A percentile compares a stretch with the other conserved stretches of the same genome.
phyloP scores from a whole-genome alignment of 352 stramenopile species.

The Globisporangium polare region DNA sequence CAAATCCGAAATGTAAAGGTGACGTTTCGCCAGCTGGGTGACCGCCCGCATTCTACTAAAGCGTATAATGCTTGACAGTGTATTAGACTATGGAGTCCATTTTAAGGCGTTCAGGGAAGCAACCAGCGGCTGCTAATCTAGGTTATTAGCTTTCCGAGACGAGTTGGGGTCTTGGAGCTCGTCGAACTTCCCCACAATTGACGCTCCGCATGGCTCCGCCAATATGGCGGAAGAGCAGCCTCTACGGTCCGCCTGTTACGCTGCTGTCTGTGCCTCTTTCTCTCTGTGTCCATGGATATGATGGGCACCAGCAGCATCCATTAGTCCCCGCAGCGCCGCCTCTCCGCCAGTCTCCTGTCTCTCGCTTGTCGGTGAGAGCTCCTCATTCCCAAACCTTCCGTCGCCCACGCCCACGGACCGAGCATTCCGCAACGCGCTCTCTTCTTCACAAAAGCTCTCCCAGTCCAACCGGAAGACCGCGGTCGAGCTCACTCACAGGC shows the following conservation, averaged over 20 bases:
- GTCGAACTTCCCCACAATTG: background rate
- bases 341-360: background rate
- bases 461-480: conserved; percentile 3
- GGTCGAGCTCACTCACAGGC: conserved; percentile 2
- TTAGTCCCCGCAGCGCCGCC: background rate
- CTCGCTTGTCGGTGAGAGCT: no score
- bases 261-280: background rate
- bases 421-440: background rate
- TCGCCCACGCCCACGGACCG: background rate
- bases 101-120: no score
- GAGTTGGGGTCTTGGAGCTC: background rate
- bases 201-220: background rate
- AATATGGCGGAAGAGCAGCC: background rate
- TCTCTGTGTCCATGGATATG: background rate
- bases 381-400: background rate
- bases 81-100: no score
- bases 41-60: background rate
- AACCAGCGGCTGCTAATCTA: no score
- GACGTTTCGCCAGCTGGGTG: background rate
- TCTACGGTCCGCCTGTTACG: background rate
- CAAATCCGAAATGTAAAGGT: background rate
- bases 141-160: no score
- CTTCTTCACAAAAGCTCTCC: background rate
- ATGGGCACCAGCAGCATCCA: background rate
- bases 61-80: no score